phyloP scores from a whole-genome alignment of 768 basidiomycete genomes.

The Leccinellum rugosiceps region DNA sequence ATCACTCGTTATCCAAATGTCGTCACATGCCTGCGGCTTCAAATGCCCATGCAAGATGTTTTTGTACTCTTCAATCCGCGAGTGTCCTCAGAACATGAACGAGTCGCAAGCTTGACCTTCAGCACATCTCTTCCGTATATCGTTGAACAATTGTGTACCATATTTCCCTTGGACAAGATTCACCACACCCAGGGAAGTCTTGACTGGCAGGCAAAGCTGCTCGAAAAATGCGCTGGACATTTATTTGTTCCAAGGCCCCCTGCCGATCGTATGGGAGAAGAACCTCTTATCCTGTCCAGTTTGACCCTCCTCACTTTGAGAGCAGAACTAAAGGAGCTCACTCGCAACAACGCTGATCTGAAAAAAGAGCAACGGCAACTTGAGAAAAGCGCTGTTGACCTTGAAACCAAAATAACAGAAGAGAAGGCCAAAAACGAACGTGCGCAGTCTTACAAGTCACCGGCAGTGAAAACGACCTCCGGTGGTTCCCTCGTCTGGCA shows the following conservation, averaged over 20 bases:
- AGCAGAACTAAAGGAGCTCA: conserved; percentile 39
- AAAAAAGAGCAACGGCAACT: conserved; percentile 21
- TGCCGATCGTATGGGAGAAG: conserved; percentile 22
- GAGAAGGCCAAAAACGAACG: conserved; percentile 5
- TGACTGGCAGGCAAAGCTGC: conserved; percentile 54
- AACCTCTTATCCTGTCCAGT: conserved; percentile 46
- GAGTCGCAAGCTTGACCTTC: conserved; percentile 53
- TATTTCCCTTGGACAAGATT: conserved; percentile 42
- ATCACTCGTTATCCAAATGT: conserved; percentile 63
- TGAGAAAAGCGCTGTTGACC: conserved; percentile 23
- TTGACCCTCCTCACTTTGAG: conserved; percentile 42
- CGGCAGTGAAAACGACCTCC: background rate
- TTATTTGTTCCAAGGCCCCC: conserved; percentile 41
- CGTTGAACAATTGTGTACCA: conserved; percentile 34
- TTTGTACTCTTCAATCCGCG: conserved; percentile 65
- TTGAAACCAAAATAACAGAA: conserved; percentile 12
- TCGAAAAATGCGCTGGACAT: conserved; percentile 53
- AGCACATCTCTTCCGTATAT: conserved; percentile 40
- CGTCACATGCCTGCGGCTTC: conserved; percentile 43
- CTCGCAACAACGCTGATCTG: conserved; percentile 25
- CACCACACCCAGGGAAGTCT: conserved; percentile 36
- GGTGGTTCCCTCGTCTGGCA: background rate
- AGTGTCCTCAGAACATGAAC: conserved; percentile 44
- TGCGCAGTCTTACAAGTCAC: background rate
- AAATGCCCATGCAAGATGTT: conserved; percentile 26